Conservation (phyloP, 176 grass and related monocot genomes). For the Thinopyrum elongatum region DNA sequence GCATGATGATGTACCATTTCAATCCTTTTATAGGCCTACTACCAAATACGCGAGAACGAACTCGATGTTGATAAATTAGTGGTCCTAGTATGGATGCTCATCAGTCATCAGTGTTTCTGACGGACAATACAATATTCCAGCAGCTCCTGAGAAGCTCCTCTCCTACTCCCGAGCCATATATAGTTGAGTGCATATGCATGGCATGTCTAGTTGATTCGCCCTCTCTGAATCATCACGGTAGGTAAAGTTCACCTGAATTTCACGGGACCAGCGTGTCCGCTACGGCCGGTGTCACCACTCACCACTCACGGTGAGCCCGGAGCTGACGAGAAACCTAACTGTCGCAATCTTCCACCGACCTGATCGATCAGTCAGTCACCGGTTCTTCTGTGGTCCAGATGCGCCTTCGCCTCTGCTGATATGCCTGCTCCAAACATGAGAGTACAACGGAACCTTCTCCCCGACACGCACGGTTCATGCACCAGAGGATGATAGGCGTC, state of each 20-base stretch:
- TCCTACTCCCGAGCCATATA: not conserved
- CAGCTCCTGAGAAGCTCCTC: not conserved
- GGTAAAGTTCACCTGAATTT: not conserved
- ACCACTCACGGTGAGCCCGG: not conserved
- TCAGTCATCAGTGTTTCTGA: not conserved
- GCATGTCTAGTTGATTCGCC: not conserved
- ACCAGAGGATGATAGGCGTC: not conserved
- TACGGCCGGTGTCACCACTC: not conserved
- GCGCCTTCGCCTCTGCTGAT: not conserved
- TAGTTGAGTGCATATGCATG: no score
- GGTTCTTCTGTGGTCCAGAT: not conserved
- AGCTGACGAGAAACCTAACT: not conserved
- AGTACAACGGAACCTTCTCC: conserved; percentile 11
- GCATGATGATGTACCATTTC: not conserved
- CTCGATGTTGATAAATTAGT: not conserved
- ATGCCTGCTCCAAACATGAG: conserved; percentile 3
- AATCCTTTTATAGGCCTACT: not conserved
- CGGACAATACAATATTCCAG: not conserved
- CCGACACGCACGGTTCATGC: not conserved
- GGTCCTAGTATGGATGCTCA: not conserved
- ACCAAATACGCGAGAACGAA: not conserved
- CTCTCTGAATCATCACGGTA: not conserved
- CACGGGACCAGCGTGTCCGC: not conserved
- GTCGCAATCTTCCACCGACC: not conserved
- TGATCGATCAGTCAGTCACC: conserved; percentile 4